Conservation (phyloP, 2,329 filamentous ascomycete species). For the Triangularia setosa region DNA sequence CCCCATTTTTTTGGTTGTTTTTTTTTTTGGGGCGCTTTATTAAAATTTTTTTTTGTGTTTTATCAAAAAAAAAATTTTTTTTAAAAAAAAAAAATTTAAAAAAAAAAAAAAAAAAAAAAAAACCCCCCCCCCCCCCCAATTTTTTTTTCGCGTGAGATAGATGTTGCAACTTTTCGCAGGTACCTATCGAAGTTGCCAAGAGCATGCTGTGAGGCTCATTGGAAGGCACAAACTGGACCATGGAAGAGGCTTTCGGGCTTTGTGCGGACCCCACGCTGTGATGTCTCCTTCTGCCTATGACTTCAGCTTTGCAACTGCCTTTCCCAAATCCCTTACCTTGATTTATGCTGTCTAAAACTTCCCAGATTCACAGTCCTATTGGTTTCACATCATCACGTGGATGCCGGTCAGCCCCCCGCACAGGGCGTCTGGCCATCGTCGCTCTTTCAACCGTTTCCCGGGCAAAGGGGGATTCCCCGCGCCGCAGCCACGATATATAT, state of each 20-base stretch:
- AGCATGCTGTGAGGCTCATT: background rate
- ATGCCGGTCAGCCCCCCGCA: background rate
- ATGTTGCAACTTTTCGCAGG: no score
- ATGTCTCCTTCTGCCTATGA: background rate
- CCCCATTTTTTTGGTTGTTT: no score
- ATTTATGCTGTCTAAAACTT: no score
- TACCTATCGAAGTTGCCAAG: background rate
- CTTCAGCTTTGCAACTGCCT: background rate
- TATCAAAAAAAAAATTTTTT: no score
- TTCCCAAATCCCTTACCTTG: background rate
- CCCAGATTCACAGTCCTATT: no score
- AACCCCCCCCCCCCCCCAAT: no score
- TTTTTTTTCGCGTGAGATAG: no score
- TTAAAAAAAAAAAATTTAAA: no score
- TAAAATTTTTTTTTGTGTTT: no score
- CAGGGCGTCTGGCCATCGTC: background rate
- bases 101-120: no score
- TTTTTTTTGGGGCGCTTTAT: no score
- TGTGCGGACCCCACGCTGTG: background rate
- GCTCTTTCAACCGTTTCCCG: conserved; percentile 4
- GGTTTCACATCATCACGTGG: background rate
- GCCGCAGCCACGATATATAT: conserved; percentile 15
- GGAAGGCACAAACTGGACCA: no score
- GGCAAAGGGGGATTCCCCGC: conserved; percentile 2
- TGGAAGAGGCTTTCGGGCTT: background rate